Conservation (phyloP, 768 basidiomycete genomes). For the Pleurotus citrinopileatus region DNA sequence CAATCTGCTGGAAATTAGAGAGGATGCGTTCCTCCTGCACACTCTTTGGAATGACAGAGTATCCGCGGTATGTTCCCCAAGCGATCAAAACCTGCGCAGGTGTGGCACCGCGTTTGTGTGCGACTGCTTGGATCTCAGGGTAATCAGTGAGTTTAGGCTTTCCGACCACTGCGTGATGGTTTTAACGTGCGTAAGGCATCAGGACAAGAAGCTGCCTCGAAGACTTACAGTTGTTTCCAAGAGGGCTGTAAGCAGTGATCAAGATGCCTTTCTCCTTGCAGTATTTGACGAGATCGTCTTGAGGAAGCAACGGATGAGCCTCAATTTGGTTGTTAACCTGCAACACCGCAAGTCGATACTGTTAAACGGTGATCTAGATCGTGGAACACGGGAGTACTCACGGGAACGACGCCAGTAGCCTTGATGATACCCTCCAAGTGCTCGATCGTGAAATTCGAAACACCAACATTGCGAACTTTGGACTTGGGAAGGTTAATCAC, state of each 20-base stretch:
- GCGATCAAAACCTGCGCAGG: slow-evolving; percentile 83
- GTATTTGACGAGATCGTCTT: slow-evolving; percentile 69
- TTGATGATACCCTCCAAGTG: slow-evolving; percentile 65
- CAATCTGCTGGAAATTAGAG: slow-evolving; percentile 77
- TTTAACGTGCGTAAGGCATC: not conserved
- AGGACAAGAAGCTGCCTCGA: no score
- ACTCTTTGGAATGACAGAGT: slow-evolving; percentile 83
- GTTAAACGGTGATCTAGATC: not conserved
- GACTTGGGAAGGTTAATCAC: slow-evolving; percentile 68
- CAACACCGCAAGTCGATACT: not conserved
- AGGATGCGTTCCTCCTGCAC: slow-evolving; percentile 68
- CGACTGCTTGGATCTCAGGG: slow-evolving; percentile 57
- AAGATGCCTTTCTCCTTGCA: slow-evolving; percentile 70
- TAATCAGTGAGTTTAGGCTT: slow-evolving; percentile 70
- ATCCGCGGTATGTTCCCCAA: slow-evolving; percentile 75
- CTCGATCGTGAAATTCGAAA: slow-evolving; percentile 76
- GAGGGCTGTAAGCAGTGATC: slow-evolving; percentile 63
- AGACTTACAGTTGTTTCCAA: slow-evolving; percentile 73
- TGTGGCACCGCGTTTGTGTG: slow-evolving; percentile 58
- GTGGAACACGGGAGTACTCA: slow-evolving; percentile 24
- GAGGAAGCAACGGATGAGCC: slow-evolving; percentile 76
- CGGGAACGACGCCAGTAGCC: slow-evolving; percentile 72
- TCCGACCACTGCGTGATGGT: slow-evolving; percentile 42
- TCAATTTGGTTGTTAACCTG: slow-evolving; percentile 78
- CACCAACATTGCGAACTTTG: slow-evolving; percentile 68